Evolutionary conservation across 1,284 basidiomycete genomes (phyloP).

Genomic region (Coniophora puteana): DNA sequence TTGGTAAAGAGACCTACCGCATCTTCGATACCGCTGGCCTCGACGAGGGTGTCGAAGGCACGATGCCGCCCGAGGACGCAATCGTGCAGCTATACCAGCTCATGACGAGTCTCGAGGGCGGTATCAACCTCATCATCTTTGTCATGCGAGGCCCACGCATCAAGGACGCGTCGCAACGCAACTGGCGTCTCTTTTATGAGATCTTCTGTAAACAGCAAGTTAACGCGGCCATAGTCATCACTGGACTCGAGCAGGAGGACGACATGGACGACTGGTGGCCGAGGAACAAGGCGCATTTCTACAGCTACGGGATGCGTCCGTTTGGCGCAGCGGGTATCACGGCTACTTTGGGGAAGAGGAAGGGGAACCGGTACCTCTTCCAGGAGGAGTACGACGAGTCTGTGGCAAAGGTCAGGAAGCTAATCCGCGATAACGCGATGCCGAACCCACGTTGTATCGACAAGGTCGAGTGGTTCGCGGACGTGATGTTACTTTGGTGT

Average conservation of each 20-base stretch:
- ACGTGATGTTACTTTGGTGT: too few relatives aligned
- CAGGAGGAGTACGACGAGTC: slow-evolving; percentile 1
- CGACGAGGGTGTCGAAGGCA: slow-evolving; percentile 26
- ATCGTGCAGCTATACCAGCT: slow-evolving; percentile 29
- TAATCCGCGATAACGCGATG: not conserved
- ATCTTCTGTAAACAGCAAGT: slow-evolving; percentile 29
- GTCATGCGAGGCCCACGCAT: slow-evolving; percentile 32
- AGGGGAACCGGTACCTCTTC: not conserved
- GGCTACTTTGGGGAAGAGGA: not conserved
- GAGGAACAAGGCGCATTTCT: slow-evolving; percentile 16
- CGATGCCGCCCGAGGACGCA: slow-evolving; percentile 22
- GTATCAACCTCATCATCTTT: slow-evolving; percentile 34
- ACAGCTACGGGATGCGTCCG: slow-evolving; percentile 17
- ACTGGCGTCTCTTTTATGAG: slow-evolving; percentile 32
- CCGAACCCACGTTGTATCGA: not conserved
- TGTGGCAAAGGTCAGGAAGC: not conserved
- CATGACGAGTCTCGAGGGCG: slow-evolving; percentile 28
- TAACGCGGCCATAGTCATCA: slow-evolving; percentile 32
- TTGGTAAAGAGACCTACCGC: slow-evolving; percentile 7
- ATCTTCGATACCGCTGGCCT: slow-evolving; percentile 36
- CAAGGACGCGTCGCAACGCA: slow-evolving; percentile 24
- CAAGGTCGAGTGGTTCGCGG: not conserved
- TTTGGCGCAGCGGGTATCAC: slow-evolving; percentile 10
- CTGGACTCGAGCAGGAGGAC: slow-evolving; percentile 30
- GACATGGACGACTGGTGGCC: slow-evolving; percentile 30